phyloP scores from a whole-genome alignment of 306 rosid genomes.

The Fragaria iinumae region DNA sequence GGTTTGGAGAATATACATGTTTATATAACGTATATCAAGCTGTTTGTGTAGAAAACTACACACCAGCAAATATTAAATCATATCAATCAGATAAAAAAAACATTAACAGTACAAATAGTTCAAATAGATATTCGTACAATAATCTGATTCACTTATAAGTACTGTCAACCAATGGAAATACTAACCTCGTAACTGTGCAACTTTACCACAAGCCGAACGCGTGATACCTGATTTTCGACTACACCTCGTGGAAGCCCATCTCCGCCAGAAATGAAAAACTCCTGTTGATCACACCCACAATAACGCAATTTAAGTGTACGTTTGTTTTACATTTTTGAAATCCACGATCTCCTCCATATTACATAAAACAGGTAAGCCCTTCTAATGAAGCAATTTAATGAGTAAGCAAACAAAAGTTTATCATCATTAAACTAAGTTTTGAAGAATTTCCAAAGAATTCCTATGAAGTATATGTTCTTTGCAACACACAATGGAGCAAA shows the following conservation, averaged over 20 bases:
- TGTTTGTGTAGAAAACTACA: not conserved
- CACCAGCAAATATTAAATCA: not conserved
- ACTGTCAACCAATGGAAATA: conserved; percentile 25
- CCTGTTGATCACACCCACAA: conserved; percentile 43
- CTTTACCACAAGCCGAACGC: conserved; percentile 68
- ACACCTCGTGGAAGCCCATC: conserved; percentile 99
- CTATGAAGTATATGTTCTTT: not conserved
- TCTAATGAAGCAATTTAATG: not conserved
- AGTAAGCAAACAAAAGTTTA: not conserved
- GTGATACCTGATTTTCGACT: conserved; percentile 93
- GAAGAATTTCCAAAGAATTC: not conserved
- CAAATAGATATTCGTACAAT: not conserved
- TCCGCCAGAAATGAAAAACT: conserved; percentile 96
- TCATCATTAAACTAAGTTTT: not conserved
- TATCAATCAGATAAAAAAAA: not conserved
- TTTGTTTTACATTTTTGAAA: not conserved
- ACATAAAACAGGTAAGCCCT: not conserved
- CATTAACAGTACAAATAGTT: not conserved
- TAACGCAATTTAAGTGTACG: not conserved
- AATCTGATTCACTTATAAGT: not conserved
- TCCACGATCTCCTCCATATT: not conserved
- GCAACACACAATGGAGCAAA: no score
- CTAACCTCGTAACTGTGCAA: conserved; percentile 83
- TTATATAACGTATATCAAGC: not conserved
- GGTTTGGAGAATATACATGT: not conserved